Conservation (phyloP, 371 early-diverging fungal species). For the Syncephalastrum sp. region DNA sequence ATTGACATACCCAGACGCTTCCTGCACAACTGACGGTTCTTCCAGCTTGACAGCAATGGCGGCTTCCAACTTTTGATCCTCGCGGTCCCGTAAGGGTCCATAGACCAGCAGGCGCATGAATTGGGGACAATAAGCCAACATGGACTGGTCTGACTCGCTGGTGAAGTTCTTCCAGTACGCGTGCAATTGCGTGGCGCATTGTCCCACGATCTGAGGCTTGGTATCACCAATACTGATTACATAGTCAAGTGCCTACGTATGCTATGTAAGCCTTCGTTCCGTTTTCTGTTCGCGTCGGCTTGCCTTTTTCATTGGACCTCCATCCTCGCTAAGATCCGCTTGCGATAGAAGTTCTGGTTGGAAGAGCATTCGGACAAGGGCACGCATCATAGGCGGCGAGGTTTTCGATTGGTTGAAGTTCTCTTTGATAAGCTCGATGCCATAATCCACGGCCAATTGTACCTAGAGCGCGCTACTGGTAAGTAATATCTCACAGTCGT, state of each 20-base stretch:
- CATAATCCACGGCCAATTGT: conserved; percentile 25
- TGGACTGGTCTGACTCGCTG: conserved; percentile 27
- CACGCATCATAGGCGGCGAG: conserved; percentile 32
- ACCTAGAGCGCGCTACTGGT: conserved; percentile 10
- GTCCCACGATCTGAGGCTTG: conserved; percentile 37
- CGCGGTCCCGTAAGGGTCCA: conserved; percentile 57
- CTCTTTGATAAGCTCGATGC: conserved; percentile 36
- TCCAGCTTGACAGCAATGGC: conserved; percentile 45
- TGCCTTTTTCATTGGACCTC: conserved; percentile 43
- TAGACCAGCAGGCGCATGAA: conserved; percentile 44
- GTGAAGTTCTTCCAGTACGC: conserved; percentile 35
- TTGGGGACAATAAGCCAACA: conserved; percentile 37
- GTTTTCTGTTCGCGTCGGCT: neutral
- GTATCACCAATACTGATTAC: conserved; percentile 35
- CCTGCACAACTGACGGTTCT: conserved; percentile 16
- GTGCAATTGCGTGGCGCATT: conserved; percentile 29
- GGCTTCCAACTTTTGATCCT: conserved; percentile 57
- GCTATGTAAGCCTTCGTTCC: neutral
- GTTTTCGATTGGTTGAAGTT: conserved; percentile 39
- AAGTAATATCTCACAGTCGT: neutral
- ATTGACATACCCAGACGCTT: conserved; percentile 36
- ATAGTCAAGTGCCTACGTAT: conserved; percentile 24
- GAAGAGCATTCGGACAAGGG: conserved; percentile 33
- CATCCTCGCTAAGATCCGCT: conserved; percentile 29
- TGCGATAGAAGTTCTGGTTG: conserved; percentile 32